A percentile compares a stretch with the other conserved stretches of the same genome.
These are phyloP conservation scores for Pseudopyricularia javanii DNA, from an alignment of 2,329 filamentous ascomycete genomes.

Conservation along the genomic window DNA sequence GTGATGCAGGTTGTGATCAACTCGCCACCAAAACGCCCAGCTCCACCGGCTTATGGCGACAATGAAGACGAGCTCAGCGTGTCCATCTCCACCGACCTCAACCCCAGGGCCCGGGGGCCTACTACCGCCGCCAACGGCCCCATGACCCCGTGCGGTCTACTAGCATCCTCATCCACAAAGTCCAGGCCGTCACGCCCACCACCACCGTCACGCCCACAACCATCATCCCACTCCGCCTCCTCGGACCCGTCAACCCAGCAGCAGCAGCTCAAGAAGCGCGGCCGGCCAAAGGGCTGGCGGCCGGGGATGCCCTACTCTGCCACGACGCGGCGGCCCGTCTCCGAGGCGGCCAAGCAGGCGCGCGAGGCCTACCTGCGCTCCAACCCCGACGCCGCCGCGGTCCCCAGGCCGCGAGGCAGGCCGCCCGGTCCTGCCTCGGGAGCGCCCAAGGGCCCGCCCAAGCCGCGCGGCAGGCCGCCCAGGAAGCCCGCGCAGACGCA, in stretches of 20 bases:
- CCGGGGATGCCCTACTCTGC: constrained; percentile 18
- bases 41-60: background rate
- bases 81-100: background rate
- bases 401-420: background rate
- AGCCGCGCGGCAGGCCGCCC: constrained; percentile 29
- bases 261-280: constrained; percentile 17
- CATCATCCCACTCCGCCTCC: background rate
- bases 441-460: constrained; percentile 8
- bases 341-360: constrained; percentile 1
- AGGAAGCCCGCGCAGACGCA: constrained; percentile 24
- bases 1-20: background rate
- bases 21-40: background rate
- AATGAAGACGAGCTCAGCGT: background rate
- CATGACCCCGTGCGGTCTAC: background rate
- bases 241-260: background rate
- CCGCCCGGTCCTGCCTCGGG: background rate
- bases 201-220: background rate
- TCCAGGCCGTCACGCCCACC: background rate
- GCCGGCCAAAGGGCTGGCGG: constrained; percentile 36
- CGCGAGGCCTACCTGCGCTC: background rate
- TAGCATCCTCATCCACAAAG: background rate
- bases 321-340: constrained; percentile 4
- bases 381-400: background rate
- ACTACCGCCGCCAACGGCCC: background rate
- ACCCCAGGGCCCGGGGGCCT: background rate